Percentiles rank a stretch among this genome's conserved stretches.
phyloP scores from a whole-genome alignment of 2,329 filamentous ascomycete species.

The Stromatinia cepivora region DNA sequence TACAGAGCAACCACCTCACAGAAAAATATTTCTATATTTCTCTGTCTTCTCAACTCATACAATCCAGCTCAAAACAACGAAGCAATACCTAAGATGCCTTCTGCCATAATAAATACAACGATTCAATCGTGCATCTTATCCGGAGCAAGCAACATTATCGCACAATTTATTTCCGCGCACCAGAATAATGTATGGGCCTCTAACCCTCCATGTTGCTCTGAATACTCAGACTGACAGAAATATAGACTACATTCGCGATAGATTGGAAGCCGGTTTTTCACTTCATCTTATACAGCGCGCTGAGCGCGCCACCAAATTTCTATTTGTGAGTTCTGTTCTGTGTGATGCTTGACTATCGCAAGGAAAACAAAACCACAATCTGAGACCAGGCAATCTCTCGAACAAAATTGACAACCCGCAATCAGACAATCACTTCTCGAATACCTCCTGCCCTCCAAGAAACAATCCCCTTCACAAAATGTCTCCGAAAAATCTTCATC shows the following conservation, averaged over 20 bases:
- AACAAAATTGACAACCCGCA: not conserved
- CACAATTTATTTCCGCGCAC: constrained; percentile 67
- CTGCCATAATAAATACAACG: constrained; percentile 16
- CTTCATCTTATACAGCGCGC: constrained; percentile 71
- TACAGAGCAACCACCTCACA: not conserved
- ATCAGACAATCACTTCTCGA: constrained; percentile 73
- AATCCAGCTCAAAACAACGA: not conserved
- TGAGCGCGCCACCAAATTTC: constrained; percentile 81
- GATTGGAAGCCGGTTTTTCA: constrained; percentile 70
- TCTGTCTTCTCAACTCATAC: not conserved
- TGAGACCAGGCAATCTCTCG: not conserved
- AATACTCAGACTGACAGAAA: not conserved
- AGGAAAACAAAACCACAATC: not conserved
- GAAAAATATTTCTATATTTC: not conserved
- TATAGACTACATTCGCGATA: constrained; percentile 60
- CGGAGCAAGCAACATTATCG: constrained; percentile 51
- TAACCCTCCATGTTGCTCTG: not conserved
- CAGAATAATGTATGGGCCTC: constrained; percentile 40
- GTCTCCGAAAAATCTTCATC: not conserved
- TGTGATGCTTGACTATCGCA: not conserved
- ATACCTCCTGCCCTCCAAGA: constrained; percentile 66
- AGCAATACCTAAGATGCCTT: constrained; percentile 15
- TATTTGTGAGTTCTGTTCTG: constrained; percentile 60
- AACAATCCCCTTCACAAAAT: not conserved
- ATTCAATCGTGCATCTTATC: constrained; percentile 22